These are phyloP conservation scores for Rhizophagus sp. DNA, from an alignment of 192 early-diverging fungal species.

Conservation along the genomic window DNA sequence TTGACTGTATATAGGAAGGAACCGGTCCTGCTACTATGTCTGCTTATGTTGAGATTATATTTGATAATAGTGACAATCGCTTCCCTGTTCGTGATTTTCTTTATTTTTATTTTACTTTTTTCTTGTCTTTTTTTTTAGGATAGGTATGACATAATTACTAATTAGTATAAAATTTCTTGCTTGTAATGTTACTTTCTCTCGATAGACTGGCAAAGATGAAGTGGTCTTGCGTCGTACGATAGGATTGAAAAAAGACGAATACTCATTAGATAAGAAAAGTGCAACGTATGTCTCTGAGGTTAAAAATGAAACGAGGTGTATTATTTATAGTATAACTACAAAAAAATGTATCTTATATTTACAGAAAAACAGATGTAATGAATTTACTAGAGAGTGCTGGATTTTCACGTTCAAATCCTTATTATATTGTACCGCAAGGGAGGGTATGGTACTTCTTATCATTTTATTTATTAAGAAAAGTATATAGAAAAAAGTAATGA, in stretches of 20 bases:
- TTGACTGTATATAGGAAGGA: conserved; percentile 66
- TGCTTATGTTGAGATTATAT: conserved; percentile 93
- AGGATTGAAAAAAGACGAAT: conserved; percentile 97
- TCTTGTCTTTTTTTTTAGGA: background rate
- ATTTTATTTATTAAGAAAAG: background rate
- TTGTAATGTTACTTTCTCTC: too few relatives aligned
- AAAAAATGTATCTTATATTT: background rate
- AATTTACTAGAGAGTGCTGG: conserved; percentile 95
- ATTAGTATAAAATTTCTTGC: too few relatives aligned
- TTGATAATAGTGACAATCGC: conserved; percentile 95
- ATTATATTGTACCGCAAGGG: conserved; percentile 99
- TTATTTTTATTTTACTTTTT: conserved; percentile 24
- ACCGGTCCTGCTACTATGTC: conserved; percentile 90
- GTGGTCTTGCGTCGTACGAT: conserved; percentile 91
- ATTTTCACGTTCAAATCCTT: conserved; percentile 95
- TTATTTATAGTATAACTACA: background rate
- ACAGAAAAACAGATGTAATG: conserved; percentile 87
- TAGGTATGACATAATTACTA: too few relatives aligned
- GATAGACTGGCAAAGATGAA: conserved; percentile 85
- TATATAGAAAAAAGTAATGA: background rate
- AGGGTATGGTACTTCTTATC: conserved; percentile 49
- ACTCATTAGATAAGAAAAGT: conserved; percentile 92
- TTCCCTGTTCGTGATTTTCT: conserved; percentile 69
- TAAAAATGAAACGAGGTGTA: background rate
- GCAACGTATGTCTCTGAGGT: conserved; percentile 59